These are phyloP conservation scores for Lactuca saligna DNA, from an alignment of 129 eudicot species.

Conservation along the genomic window DNA sequence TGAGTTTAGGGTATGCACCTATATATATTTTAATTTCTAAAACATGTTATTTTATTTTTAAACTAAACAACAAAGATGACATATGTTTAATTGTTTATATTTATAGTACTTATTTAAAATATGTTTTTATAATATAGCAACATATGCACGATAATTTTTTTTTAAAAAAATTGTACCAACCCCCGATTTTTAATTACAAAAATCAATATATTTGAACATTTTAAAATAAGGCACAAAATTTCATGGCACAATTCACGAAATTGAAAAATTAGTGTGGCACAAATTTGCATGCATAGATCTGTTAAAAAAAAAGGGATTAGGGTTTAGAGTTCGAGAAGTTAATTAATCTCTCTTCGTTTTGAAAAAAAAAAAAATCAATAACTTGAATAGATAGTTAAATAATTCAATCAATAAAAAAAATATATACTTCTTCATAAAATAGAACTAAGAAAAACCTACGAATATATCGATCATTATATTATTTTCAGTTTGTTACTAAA, in stretches of 20 bases:
- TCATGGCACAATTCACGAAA: slow-evolving; percentile 16
- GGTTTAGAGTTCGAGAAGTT: not conserved
- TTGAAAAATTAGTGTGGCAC: not conserved
- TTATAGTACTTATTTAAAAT: too few relatives aligned
- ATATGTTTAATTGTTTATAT: too few relatives aligned
- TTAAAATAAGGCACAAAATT: slow-evolving; percentile 4
- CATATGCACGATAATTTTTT: not conserved
- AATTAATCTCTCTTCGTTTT: not conserved
- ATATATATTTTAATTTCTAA: too few relatives aligned
- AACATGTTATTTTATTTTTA: not conserved
- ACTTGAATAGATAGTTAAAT: not conserved
- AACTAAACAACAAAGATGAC: too few relatives aligned
- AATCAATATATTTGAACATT: not conserved
- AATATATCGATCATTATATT: too few relatives aligned
- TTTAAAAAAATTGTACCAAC: too few relatives aligned
- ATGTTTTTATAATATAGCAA: too few relatives aligned
- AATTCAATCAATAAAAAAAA: too few relatives aligned
- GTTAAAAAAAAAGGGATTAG: not conserved
- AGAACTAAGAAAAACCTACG: too few relatives aligned
- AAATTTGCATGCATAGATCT: slow-evolving; percentile 5
- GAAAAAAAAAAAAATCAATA: not conserved
- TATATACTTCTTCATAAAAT: too few relatives aligned
- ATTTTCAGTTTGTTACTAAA: too few relatives aligned
- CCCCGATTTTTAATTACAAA: not conserved
- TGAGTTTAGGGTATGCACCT: not conserved